Percentiles rank a stretch among this genome's conserved stretches.
These are phyloP conservation scores for Backusella mclennaniae DNA, from an alignment of 192 early-diverging fungal species.

Conservation along the genomic window DNA sequence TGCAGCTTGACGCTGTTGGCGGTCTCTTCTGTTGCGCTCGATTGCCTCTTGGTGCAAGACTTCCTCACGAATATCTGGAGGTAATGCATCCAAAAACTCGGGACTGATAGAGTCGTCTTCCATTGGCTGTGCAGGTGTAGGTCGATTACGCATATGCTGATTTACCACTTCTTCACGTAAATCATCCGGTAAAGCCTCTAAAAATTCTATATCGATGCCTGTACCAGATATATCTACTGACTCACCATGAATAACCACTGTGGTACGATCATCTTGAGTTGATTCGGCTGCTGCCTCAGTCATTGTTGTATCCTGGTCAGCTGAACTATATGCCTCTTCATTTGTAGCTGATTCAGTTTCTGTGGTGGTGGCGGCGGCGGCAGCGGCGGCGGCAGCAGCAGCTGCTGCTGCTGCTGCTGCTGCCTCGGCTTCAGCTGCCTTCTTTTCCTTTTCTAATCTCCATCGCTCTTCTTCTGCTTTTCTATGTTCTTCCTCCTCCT, in stretches of 20 bases:
- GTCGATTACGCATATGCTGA: constrained; percentile 60
- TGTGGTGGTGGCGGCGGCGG: background rate
- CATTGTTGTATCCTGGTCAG: background rate
- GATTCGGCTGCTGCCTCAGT: constrained; percentile 14
- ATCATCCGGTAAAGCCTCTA: constrained; percentile 93
- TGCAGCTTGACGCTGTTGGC: constrained; percentile 45
- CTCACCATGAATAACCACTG: constrained; percentile 76
- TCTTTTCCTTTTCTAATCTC: constrained; percentile 40
- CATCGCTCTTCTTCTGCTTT: constrained; percentile 42
- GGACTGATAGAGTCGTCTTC: constrained; percentile 55
- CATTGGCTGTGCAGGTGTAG: constrained; percentile 24
- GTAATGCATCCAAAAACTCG: constrained; percentile 91
- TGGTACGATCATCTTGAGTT: constrained; percentile 42
- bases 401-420: constrained; percentile 47
- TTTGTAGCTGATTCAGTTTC: background rate
- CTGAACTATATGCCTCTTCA: background rate
- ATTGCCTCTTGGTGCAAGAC: constrained; percentile 74
- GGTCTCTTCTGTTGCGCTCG: constrained; percentile 64
- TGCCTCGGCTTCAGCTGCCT: constrained; percentile 22
- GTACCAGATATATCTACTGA: constrained; percentile 88
- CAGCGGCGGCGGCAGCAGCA: constrained; percentile 24
- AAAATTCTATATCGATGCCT: constrained; percentile 92
- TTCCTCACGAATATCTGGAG: constrained; percentile 87
- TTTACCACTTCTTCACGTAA: constrained; percentile 90
- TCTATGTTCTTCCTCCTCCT: constrained; percentile 57